Evolutionary conservation across 306 rosid genomes (phyloP).

Genomic region (Lathyrus aphaca): DNA sequence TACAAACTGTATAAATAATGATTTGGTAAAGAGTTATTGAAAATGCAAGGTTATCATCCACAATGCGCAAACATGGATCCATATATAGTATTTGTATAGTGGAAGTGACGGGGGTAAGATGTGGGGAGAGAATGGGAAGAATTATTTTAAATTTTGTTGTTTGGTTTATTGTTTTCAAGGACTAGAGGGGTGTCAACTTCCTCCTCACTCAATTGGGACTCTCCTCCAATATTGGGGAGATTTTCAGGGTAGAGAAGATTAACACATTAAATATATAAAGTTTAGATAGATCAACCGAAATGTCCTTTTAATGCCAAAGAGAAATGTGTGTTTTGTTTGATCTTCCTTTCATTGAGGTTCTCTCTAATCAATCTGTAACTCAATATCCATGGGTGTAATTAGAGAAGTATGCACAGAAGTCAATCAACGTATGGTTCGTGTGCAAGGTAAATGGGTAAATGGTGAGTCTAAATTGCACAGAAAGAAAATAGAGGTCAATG

Average conservation of each 20-base stretch:
- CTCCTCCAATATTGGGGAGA: constrained; percentile 1
- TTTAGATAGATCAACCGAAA: background rate
- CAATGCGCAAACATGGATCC: background rate
- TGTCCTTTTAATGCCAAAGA: background rate
- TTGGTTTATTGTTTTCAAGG: background rate
- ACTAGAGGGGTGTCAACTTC: background rate
- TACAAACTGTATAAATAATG: background rate
- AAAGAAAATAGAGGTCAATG: background rate
- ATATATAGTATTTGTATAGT: background rate
- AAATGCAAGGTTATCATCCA: constrained; percentile 6
- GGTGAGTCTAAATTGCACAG: background rate
- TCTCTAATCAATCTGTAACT: background rate
- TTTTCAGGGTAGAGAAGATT: background rate
- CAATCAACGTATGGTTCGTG: background rate
- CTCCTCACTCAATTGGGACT: background rate
- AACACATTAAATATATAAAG: background rate
- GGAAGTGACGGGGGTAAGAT: background rate
- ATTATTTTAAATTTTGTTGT: background rate
- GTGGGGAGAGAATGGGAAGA: background rate
- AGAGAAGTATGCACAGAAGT: background rate
- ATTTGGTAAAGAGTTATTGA: constrained; percentile 14
- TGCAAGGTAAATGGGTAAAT: background rate
- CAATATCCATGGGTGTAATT: background rate
- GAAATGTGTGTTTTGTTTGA: background rate
- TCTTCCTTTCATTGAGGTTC: background rate